These are phyloP conservation scores for Euphorbia celastroides DNA, from an alignment of 441 rosid species.

Conservation along the genomic window DNA sequence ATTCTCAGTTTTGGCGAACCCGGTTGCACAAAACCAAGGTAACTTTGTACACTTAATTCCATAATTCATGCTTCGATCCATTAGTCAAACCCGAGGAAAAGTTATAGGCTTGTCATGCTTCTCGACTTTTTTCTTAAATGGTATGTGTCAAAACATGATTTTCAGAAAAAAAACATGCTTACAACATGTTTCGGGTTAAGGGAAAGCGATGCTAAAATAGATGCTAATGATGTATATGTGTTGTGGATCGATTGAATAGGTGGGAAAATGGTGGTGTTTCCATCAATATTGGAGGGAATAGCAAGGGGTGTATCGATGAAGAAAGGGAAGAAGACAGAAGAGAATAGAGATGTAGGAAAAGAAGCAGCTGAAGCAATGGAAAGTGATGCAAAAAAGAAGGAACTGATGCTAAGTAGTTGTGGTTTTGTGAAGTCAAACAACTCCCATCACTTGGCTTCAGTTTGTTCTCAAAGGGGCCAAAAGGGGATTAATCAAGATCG, in stretches of 20 bases:
- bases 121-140: too few species aligned
- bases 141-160: too few species aligned
- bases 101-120: too few species aligned
- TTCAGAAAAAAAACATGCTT: too few species aligned
- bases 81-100: too few species aligned
- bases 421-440: constrained; percentile 49
- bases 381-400: constrained; percentile 64
- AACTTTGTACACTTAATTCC: background rate
- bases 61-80: too few species aligned
- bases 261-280: constrained; percentile 33
- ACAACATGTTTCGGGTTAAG: too few species aligned
- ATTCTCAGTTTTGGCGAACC: constrained; percentile 4
- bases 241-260: too few species aligned
- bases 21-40: background rate
- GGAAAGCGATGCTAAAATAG: too few species aligned
- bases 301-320: constrained; percentile 49
- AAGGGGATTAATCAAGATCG: constrained; percentile 85
- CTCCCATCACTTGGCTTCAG: constrained; percentile 48
- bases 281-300: constrained; percentile 56
- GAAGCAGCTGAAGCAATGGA: constrained; percentile 61
- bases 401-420: constrained; percentile 45
- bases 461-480: constrained; percentile 69
- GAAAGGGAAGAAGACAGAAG: constrained; percentile 52
- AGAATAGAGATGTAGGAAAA: constrained; percentile 41
- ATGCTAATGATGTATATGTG: too few species aligned